Base-by-base conservation (phyloP, 2,329 filamentous ascomycete genomes). In the Xylariomycetidae sp. region DNA sequence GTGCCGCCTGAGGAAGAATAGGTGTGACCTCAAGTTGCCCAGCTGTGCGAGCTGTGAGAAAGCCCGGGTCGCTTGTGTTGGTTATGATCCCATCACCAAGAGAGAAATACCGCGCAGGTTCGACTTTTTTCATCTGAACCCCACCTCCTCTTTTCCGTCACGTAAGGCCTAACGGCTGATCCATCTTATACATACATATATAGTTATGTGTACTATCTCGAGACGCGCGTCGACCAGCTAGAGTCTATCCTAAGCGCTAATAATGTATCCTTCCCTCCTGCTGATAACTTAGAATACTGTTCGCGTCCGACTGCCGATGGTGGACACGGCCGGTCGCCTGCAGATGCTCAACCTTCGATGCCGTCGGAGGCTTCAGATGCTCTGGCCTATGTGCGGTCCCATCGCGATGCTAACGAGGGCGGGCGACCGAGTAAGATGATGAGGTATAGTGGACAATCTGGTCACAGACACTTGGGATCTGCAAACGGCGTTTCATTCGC, bases 71-170 rank as follows among this genome's bases (percentile, higher is more conserved):
- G 82, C 85, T 46, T 97, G 92, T 59, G 88, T 96, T 31, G 90
- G 90, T 42, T 96, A 95, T 61, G 90, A 97, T 57, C 89, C 90
- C 20, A 95, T 96, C 54, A 94, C 88, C 16, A 96, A 96, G 70
- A 82, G 86, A 55, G 88, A 96, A 63, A 95, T 97, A 38, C 90
- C 90, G 31, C 77, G 89, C 62, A 88, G 82, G 69, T 95, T 82
- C 66, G 84, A 8, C n/a, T 23, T 23, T 23, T 23, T 23, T 23
- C n/a, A 8, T 23, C n/a, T 23, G 8, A 8, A 8, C n/a, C n/a
- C n/a, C 20, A 23, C 8, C 20, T 23, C 8, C 20, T n/a, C 8
- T 20, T 23, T 30, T 6, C 16, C 15, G 16, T n/a, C 15, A 13
- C 18, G 18, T 19, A 12, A 16, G 16, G 13, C 23, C 31, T n/a